Conservation (phyloP, 1,284 basidiomycete species). For the Ceratobasidium sp. region DNA sequence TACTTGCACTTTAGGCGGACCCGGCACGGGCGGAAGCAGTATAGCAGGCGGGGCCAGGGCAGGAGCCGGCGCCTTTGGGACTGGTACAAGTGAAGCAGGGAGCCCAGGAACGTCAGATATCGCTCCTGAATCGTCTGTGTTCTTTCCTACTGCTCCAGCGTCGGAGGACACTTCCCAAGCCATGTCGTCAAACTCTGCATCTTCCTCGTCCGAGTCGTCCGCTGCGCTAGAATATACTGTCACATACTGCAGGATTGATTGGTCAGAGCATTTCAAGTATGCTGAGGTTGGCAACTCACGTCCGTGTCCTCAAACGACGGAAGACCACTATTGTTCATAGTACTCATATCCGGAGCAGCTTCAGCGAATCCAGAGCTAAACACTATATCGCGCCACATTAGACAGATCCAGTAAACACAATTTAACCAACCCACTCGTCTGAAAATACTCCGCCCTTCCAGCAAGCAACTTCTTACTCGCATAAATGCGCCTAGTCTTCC, state of each 20-base stretch:
- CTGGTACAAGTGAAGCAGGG: slow-evolving; percentile 33
- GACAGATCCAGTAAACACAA: not conserved
- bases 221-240: slow-evolving; percentile 23
- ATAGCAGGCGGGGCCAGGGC: not conserved
- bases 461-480: slow-evolving; percentile 78
- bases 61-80: slow-evolving; percentile 10
- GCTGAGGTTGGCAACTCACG: slow-evolving; percentile 51
- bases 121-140: slow-evolving; percentile 32
- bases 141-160: slow-evolving; percentile 44
- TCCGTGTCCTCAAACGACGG: slow-evolving; percentile 56
- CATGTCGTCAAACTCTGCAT: slow-evolving; percentile 54
- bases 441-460: slow-evolving; percentile 79
- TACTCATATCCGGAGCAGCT: slow-evolving; percentile 55
- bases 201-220: slow-evolving; percentile 60
- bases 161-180: slow-evolving; percentile 45
- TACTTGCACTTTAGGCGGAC: slow-evolving; percentile 68
- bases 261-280: not conserved
- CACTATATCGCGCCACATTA: slow-evolving; percentile 63
- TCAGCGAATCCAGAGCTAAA: slow-evolving; percentile 78
- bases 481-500: slow-evolving; percentile 67
- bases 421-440: slow-evolving; percentile 66
- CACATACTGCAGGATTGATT: not conserved
- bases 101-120: slow-evolving; percentile 30
- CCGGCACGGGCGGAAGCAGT: slow-evolving; percentile 33
- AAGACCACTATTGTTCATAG: not conserved